Evolutionary conservation across 208 protist species (phyloP).

Genomic region (Leishmania guyanensis): DNA sequence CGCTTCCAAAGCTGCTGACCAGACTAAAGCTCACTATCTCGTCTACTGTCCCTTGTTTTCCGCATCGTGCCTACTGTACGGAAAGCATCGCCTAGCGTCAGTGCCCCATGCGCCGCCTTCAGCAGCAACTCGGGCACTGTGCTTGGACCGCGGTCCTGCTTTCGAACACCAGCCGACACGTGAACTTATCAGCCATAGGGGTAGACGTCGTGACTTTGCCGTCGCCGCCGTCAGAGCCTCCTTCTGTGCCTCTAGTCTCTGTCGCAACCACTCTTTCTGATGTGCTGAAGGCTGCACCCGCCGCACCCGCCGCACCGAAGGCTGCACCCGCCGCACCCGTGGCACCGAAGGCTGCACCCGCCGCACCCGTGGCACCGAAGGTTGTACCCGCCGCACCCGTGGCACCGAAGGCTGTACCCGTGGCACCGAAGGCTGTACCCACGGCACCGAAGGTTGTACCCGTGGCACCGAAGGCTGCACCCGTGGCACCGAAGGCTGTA

Average conservation of each 20-base stretch:
- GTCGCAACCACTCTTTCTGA: not conserved
- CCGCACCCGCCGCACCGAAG: not conserved
- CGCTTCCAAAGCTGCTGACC: not conserved
- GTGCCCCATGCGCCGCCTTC: slow-evolving; percentile 4
- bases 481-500: not conserved
- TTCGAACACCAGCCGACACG: not conserved
- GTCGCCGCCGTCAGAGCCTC: not conserved
- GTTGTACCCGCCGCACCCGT: not conserved
- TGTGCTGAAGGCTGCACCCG: not conserved
- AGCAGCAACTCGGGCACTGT: not conserved
- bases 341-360: not conserved
- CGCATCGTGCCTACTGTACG: not conserved
- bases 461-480: not conserved
- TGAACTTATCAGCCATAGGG: not conserved
- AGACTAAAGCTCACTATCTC: not conserved
- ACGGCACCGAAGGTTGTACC: not conserved
- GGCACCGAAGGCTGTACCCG: no score
- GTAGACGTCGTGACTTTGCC: not conserved
- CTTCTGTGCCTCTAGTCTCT: not conserved
- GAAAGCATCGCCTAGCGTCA: not conserved
- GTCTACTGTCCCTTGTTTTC: not conserved
- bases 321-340: not conserved
- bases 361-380: not conserved
- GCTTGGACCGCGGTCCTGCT: not conserved
- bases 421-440: not conserved